These are phyloP conservation scores for Suillus brevipes DNA, from an alignment of 768 basidiomycete genomes.

Conservation along the genomic window DNA sequence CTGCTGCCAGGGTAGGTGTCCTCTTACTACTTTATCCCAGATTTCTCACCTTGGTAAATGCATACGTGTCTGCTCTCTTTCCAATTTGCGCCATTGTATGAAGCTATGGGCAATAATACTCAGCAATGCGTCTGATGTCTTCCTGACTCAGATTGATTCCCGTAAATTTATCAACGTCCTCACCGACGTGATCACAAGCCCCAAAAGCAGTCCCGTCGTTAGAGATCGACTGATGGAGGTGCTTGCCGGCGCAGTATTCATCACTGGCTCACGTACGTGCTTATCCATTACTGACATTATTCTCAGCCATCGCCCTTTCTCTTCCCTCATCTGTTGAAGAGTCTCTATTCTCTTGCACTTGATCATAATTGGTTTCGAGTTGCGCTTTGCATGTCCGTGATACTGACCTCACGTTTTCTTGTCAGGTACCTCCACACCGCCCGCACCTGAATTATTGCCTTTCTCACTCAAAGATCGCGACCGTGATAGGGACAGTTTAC, in stretches of 20 bases:
- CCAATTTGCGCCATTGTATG: not conserved
- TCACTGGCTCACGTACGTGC: conserved; percentile 28
- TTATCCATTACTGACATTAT: not conserved
- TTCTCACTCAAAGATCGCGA: conserved; percentile 21
- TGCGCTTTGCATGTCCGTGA: no score
- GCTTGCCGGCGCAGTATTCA: conserved; percentile 78
- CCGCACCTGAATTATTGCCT: conserved; percentile 5
- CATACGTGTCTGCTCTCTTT: not conserved
- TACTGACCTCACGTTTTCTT: no score
- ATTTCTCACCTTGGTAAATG: not conserved
- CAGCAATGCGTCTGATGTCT: conserved; percentile 70
- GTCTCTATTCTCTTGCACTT: no score
- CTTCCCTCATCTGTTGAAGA: not conserved
- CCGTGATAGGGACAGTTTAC: conserved; percentile 59
- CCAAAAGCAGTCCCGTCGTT: conserved; percentile 74
- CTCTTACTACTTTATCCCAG: conserved; percentile 1
- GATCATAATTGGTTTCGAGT: no score
- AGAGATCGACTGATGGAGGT: conserved; percentile 79
- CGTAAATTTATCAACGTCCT: conserved; percentile 79
- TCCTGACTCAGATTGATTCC: conserved; percentile 66
- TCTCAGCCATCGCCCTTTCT: not conserved
- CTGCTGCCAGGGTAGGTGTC: conserved; percentile 65
- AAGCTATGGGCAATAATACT: conserved; percentile 91
- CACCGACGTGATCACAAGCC: conserved; percentile 67
- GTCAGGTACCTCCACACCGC: no score